Evolutionary conservation across 176 grass and related monocot genomes (phyloP), one percentile per base, ranked within the genome.

Genomic region (Avena eriantha): DNA sequence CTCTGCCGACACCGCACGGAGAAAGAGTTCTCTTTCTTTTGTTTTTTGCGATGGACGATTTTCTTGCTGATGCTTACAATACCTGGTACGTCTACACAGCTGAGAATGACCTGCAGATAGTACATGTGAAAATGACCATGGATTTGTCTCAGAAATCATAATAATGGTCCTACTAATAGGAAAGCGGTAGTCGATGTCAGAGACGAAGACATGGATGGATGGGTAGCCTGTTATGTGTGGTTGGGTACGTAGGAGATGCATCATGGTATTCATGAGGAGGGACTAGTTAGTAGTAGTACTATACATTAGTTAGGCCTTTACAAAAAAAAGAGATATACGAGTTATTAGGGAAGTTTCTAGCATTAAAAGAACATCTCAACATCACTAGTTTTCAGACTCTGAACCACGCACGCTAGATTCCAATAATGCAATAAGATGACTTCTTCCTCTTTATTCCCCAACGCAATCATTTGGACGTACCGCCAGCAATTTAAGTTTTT

Each of bases 1-100:
- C 46, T n/a, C 21, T 88, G 89, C 89, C 86, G 82, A 91, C 90
- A 85, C 77, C 69, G 3, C 49, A 77, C 7, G 74, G 29, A 55
- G 47, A 54, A 53, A 33, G 6, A 8, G 0, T 16, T 68, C 8
- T 34, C 3, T 0, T 49, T 41, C 39, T 5, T 23, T 11, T 21
- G 6, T 43, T 10, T 46, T 46, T 46, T 48, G n/a, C 12, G 5
- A 16, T 48, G 12, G 8, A 73, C n/a, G 21, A 2, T 8, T 48
- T 48, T 3, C 1, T 47, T 48, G 43, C 7, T 49, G 71, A 23
- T 23, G 69, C 41, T 14, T 23, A 41, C 21, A 47, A 68, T 64
- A 19, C 33, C 8, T 35, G 65, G 15, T 22, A 17, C 15, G 17
- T 13, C 36, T 43, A 36, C 15, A 26, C 23, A 17, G 0, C 36